Base-by-base conservation (phyloP, 345 rosid species). In the Syzygium oleosum region DNA sequence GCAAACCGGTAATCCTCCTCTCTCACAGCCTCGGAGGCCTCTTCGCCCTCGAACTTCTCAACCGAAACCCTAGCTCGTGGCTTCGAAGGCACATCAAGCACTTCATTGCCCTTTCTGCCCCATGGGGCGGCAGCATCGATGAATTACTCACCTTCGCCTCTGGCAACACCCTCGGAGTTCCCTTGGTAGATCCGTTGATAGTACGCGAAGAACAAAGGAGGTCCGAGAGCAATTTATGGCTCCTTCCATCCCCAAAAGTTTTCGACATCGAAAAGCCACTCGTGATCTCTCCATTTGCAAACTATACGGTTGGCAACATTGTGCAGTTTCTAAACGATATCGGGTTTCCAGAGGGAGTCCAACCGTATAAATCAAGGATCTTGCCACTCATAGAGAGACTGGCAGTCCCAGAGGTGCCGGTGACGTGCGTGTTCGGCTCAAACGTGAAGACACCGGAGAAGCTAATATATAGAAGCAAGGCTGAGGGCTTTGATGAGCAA, bases 21-120 rank as follows among this genome's bases (percentile, higher is more conserved):
- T 94, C 99, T 31, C 99, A 95, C 85, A 97, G 99, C 91, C 87
- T 95, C n/a, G 99, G 99, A 54, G 98, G 98, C 17, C 95, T 96
- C 19, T 97, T 93, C 16, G 93, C 91, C 31, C 96, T 92, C 55
- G 94, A 95, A 29, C 93, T 97, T 58, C 97, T 95, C 84, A 92
- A 92, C 88, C 91, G 97, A 85, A 96, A 87, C 88, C 86, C 97
- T 2, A 85, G 79, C 54, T 88, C 97, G 10, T 97, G 99, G 99
- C 93, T 94, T 52, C 88, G 68, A 51, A 92, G 88, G 88, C 94
- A 89, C 84, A 87, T 96, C 91, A 95, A 94, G 89, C 98, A 95
- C 91, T 94, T 95, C 55, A 65, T 95, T 15, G 94, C 99, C 12
- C 94, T 97, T 17, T 94, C 99, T 1, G 85, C 98, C 4, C 99